A percentile compares a stretch with the other conserved stretches of the same genome.
Evolutionary conservation across 371 early-diverging fungal species (phyloP).

Genomic region (Mucor lusitanicus): DNA sequence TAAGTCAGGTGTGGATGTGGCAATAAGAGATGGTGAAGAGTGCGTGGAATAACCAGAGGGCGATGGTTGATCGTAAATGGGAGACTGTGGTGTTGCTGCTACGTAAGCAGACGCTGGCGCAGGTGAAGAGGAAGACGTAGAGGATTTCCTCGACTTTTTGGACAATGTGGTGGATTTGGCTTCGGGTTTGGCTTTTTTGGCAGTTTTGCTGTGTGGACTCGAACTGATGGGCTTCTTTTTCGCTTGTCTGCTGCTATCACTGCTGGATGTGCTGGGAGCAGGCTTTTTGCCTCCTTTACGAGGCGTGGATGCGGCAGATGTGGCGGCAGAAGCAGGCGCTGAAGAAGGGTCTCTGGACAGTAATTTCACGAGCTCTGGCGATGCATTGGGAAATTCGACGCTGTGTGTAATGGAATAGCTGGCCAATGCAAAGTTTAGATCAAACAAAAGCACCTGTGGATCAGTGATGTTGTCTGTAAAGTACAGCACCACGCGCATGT

Average conservation of each 20-base stretch:
- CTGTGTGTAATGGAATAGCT: conserved; percentile 50
- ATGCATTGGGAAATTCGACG: conserved; percentile 37
- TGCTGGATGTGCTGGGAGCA: background rate
- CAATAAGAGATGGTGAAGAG: conserved; percentile 7
- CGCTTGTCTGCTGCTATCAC: background rate
- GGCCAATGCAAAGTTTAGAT: conserved; percentile 64
- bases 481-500: conserved; percentile 61
- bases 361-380: conserved; percentile 23
- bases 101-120: background rate
- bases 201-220: background rate
- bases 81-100: background rate
- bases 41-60: background rate
- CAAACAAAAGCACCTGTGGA: conserved; percentile 56
- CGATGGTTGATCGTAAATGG: background rate
- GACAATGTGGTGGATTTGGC: background rate
- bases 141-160: background rate
- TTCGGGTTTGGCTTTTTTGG: conserved; percentile 16
- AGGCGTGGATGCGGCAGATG: background rate
- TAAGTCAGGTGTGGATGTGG: background rate
- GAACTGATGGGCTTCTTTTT: conserved; percentile 5
- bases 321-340: background rate
- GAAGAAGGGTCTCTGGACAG: conserved; percentile 8
- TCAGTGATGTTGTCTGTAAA: conserved; percentile 53
- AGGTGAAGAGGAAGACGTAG: background rate
- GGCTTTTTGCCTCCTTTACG: conserved; percentile 10